Percentiles rank a stretch among this genome's conserved stretches.
Conservation (phyloP, 2,329 filamentous ascomycete genomes). For the Tricladium varicosporioides region DNA sequence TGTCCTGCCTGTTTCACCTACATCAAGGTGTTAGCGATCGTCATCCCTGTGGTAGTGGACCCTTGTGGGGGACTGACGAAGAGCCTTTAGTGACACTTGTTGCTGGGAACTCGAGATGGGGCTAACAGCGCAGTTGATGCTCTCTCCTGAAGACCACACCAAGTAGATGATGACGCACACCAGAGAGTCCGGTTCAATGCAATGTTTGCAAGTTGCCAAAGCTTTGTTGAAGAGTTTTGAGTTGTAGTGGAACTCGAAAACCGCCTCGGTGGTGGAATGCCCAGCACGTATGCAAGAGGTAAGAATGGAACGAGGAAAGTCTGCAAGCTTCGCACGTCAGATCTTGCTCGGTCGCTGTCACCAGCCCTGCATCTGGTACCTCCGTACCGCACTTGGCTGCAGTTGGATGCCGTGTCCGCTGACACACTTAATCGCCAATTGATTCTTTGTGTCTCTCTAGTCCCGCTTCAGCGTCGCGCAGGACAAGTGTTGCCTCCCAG, state of each 20-base stretch:
- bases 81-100: not conserved
- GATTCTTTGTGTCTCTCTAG: not conserved
- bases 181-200: no score
- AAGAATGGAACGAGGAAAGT: not conserved
- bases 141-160: no score
- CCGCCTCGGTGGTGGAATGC: no score
- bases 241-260: not conserved
- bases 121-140: not conserved
- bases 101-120: not conserved
- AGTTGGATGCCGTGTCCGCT: not conserved
- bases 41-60: constrained; percentile 11
- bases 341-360: not conserved
- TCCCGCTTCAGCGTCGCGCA: not conserved
- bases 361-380: not conserved
- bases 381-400: not conserved
- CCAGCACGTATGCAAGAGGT: not conserved
- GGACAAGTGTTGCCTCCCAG: not conserved
- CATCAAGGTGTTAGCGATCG: constrained; percentile 19
- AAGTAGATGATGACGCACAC: no score
- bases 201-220: not conserved
- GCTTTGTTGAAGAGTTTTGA: not conserved
- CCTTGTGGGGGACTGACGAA: constrained; percentile 9
- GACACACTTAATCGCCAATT: not conserved
- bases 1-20: constrained; percentile 18
- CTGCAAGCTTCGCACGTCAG: not conserved